Evolutionary conservation across 371 early-diverging fungal genomes (phyloP), one percentile per base, ranked within the genome.

Genomic region (Coemansia sp.): DNA sequence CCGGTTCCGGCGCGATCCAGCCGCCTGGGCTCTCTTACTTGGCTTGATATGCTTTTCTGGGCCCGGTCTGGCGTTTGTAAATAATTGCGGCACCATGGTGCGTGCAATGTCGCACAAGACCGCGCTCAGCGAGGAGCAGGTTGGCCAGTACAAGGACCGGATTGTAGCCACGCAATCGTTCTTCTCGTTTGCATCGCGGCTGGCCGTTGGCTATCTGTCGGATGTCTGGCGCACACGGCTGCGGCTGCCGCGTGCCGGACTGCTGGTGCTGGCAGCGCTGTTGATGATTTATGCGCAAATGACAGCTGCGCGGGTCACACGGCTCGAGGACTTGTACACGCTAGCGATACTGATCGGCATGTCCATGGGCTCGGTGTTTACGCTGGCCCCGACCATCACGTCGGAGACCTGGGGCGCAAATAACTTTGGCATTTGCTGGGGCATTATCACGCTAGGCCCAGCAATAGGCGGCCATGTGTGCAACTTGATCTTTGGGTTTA

Each of bases 381-480:
- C 80, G 11, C 56, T 80, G 49, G 77, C 80, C 11, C 80, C 80
- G 49, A 80, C 78, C 0, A 70, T 73, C 16, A 75, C 79, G 5
- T 48, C 77, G 6, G 80, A 80, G 70, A 65, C 73, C 9, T 80
- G 80, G 80, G 80, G 80, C 10, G 68, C 79, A 9, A 59, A 71
- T n/a, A 79, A 79, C 57, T 79, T 80, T 67, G 80, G 79, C 55
- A 43, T 79, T 2, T 71, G 74, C 62, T 80, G 79, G 79, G 80
- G 80, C 42, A 38, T 79, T 9, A 68, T 80, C 31, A 65, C 79
- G 20, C 68, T 79, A 42, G 80, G 77, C 11, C 80, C 80, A 1
- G 79, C 80, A 1, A 59, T 80, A 11, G 80, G 80, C 34, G 80
- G 79, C 5, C 80, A 80, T 40, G 43, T 76, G 30, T 79, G 80